Evolutionary conservation across 306 rosid genomes (phyloP), one percentile per base, ranked within the genome.

Genomic region (Inga laurina): DNA sequence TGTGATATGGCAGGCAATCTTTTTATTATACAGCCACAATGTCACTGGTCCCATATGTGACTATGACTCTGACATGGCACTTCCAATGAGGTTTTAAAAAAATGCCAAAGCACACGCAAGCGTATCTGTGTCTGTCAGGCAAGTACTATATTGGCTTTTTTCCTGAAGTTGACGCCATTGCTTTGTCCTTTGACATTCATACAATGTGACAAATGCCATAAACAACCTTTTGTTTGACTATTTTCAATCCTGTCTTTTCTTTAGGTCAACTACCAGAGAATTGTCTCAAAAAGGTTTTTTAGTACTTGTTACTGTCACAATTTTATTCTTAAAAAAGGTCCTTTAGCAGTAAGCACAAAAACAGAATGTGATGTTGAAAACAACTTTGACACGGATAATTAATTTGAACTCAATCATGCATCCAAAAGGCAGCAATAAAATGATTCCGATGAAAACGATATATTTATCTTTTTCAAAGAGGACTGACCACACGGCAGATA

Each of bases 71-170:
- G 51, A 72, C 76, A 32, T 45, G 76, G 76, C 76, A 49, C 39
- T 45, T 41, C 76, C 21, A 12, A 72, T 72, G 1, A 72, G 57
- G 9, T 72, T 49, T 12, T 0, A 72, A 46, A 7, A 72, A 72
- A 46, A 1, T 34, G 72, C 24, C 46, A 67, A 67, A 16, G 2
- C 16, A 11, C 46, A n/a, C 76, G 32, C 8, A 32, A 72, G 41
- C 79, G 49, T 35, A 52, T 75, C 79, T 75, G 11, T 75, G 78
- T 49, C 32, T 11, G 79, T 52, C 49, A n/a, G 51, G 22, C 30
- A 35, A 21, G 46, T 75, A 52, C 34, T 19, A 3, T 14, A 3
- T 27, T 49, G 65, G 4, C 4, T 51, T 16, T 48, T 54, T 19
- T n/a, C 12, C 8, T 75, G 67, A 52, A 67, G 59, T 72, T 34